Evolutionary conservation across 495 filamentous ascomycete species (phyloP).

Genomic region (Emericellopsis terricola): DNA sequence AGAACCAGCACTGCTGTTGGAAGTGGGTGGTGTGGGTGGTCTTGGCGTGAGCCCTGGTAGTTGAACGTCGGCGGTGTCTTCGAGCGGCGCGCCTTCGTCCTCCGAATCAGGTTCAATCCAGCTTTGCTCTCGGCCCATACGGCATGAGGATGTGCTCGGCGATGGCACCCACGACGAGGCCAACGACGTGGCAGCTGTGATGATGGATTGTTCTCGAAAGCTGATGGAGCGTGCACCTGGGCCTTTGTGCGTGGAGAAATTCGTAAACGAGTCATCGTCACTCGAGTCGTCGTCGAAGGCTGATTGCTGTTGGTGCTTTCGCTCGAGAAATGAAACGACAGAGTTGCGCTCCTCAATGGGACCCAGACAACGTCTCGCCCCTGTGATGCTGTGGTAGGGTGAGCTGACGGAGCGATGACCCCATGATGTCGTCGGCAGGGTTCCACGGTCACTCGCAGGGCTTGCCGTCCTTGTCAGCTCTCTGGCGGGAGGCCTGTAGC

Average conservation of each 20-base stretch:
- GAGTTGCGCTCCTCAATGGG: constrained; percentile 7
- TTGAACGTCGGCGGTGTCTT: not conserved
- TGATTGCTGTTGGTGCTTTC: not conserved
- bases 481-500: constrained; percentile 5
- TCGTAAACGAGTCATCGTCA: constrained; percentile 6
- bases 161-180: constrained; percentile 8
- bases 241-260: constrained; percentile 10
- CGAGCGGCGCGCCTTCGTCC: not conserved
- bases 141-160: constrained; percentile 4
- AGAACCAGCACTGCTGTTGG: not conserved
- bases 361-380: not conserved
- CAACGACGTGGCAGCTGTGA: constrained; percentile 16
- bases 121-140: constrained; percentile 5
- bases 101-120: constrained; percentile 19
- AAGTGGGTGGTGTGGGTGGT: constrained; percentile 1
- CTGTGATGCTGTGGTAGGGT: not conserved
- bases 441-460: not conserved
- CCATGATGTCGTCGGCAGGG: not conserved
- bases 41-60: not conserved
- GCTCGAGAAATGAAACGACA: constrained; percentile 3
- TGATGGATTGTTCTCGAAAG: constrained; percentile 16
- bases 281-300: constrained; percentile 2
- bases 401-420: not conserved
- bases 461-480: not conserved
- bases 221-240: constrained; percentile 9